Evolutionary conservation across 2,329 filamentous ascomycete genomes (phyloP).

Genomic region (Graphiopsis chlorocephala): DNA sequence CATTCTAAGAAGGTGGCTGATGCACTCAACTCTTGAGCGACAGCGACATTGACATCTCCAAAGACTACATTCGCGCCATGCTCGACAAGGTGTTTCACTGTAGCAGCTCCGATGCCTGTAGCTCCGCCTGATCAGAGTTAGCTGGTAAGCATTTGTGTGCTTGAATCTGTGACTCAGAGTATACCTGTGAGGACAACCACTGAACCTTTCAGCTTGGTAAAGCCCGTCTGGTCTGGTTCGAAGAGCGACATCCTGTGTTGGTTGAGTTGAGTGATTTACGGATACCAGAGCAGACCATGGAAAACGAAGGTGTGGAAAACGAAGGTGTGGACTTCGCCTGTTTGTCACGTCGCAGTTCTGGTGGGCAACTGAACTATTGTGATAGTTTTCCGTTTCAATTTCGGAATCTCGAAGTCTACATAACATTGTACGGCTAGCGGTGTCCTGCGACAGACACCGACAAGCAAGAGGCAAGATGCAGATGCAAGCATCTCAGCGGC

Average conservation of each 20-base stretch:
- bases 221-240: background rate
- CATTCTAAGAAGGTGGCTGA: slow-evolving; percentile 34
- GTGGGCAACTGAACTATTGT: background rate
- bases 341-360: background rate
- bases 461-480: background rate
- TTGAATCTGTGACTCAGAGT: background rate
- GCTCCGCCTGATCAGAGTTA: slow-evolving; percentile 36
- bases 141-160: slow-evolving; percentile 12
- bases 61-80: slow-evolving; percentile 42
- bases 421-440: background rate
- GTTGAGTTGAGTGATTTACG: background rate
- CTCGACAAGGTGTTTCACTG: slow-evolving; percentile 38
- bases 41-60: slow-evolving; percentile 38
- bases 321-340: too few relatives aligned
- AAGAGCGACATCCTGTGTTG: slow-evolving; percentile 14
- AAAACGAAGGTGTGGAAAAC: too few relatives aligned
- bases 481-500: background rate
- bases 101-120: slow-evolving; percentile 43
- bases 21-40: slow-evolving; percentile 24
- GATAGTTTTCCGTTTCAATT: background rate
- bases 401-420: too few relatives aligned
- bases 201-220: slow-evolving; percentile 22
- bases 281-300: background rate
- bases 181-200: slow-evolving; percentile 26
- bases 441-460: background rate